Conservation (phyloP, 75 land plant species). For the Cunninghamia lanceolata region DNA sequence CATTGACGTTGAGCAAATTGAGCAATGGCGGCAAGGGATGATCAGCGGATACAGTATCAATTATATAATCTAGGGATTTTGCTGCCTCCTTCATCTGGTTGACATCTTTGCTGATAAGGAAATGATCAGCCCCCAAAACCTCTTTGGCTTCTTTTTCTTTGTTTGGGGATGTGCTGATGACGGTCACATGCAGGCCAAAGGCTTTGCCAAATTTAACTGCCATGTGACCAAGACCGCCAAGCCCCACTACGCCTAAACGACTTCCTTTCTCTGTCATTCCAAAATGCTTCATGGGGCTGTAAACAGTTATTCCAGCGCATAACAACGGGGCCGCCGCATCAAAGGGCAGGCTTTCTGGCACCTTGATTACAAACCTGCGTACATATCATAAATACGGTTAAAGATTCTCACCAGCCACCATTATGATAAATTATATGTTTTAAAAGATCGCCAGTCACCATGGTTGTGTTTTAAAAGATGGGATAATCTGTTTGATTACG, state of each 20-base stretch:
- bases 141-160: constrained; percentile 24
- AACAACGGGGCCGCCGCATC: constrained; percentile 60
- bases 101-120: constrained; percentile 56
- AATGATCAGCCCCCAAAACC: constrained; percentile 7
- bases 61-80: constrained; percentile 44
- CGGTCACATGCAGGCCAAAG: constrained; percentile 59
- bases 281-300: constrained; percentile 69
- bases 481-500: too few relatives aligned
- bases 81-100: constrained; percentile 51
- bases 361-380: constrained; percentile 21
- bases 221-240: constrained; percentile 70
- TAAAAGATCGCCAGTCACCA: too few relatives aligned
- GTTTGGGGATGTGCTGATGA: constrained; percentile 64
- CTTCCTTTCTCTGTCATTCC: constrained; percentile 52
- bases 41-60: constrained; percentile 63
- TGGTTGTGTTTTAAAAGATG: too few relatives aligned
- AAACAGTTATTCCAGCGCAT: constrained; percentile 84
- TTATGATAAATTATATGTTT: too few relatives aligned
- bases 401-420: too few relatives aligned
- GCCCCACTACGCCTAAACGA: constrained; percentile 52
- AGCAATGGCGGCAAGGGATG: constrained; percentile 49
- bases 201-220: constrained; percentile 23
- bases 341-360: constrained; percentile 52
- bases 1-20: constrained; percentile 48
- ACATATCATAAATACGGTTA: not conserved